A percentile compares a stretch with the other conserved stretches of the same genome.
Evolutionary conservation across 768 basidiomycete species (phyloP).

Genomic region (Baorangia bicolor): DNA sequence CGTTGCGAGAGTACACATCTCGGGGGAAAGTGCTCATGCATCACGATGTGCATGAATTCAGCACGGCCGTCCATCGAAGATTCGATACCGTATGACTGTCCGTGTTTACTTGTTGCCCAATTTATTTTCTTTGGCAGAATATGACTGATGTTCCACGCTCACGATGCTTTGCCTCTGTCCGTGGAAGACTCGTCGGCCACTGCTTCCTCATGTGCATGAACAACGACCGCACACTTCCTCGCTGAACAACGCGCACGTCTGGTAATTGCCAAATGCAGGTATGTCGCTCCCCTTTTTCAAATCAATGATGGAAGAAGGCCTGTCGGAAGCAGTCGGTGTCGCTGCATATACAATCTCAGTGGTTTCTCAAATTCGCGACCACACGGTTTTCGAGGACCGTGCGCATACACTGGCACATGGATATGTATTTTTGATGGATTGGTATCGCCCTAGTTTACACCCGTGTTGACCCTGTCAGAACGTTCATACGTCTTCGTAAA

Average conservation of each 20-base stretch:
- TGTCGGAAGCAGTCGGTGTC: no score
- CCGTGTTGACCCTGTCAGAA: not conserved
- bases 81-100: constrained; percentile 9
- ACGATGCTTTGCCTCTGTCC: no score
- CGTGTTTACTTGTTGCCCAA: constrained; percentile 16
- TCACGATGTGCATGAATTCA: constrained; percentile 10
- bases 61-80: constrained; percentile 3
- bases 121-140: no score
- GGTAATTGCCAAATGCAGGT: no score
- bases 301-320: no score
- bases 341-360: no score
- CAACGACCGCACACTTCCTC: no score
- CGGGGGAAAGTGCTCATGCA: constrained; percentile 9
- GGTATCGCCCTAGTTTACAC: not conserved
- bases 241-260: no score
- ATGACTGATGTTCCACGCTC: no score
- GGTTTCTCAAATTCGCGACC: not conserved
- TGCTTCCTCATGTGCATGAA: no score
- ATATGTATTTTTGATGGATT: not conserved
- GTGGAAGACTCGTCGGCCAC: no score
- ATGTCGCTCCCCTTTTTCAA: no score
- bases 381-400: not conserved
- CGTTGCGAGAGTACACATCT: constrained; percentile 4
- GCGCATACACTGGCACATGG: not conserved
- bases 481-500: not conserved